Evolutionary conservation across 164 flowering plant species (phyloP), one percentile per base, ranked within the genome.

Genomic region (Platanus orientalis): DNA sequence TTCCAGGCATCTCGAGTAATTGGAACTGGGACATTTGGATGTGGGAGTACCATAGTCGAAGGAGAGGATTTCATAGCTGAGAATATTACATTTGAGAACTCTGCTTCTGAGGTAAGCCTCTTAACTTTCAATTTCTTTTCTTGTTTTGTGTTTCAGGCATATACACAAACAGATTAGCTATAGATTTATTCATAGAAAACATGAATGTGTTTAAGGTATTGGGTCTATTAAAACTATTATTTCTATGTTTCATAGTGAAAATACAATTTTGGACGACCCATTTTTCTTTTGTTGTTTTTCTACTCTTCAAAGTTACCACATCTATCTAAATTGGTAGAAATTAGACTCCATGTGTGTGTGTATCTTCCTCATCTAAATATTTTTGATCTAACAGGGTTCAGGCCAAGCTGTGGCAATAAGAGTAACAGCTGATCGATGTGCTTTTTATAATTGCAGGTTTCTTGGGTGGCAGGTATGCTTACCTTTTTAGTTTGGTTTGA

Each of bases 331-430:
- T n/a, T n/a, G n/a, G n/a, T n/a, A n/a, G n/a, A n/a, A n/a, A n/a
- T n/a, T n/a, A n/a, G n/a, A n/a, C n/a, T n/a, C n/a, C n/a, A n/a
- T n/a, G n/a, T n/a, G n/a, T n/a, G n/a, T n/a, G n/a, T n/a, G n/a
- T n/a, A n/a, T n/a, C n/a, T n/a, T n/a, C n/a, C n/a, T n/a, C n/a
- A n/a, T n/a, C n/a, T n/a, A n/a, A n/a, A n/a, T n/a, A n/a, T n/a
- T n/a, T 57, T 11, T 10, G 32, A 5, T 60, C 20, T 69, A 20
- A 27, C 70, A 90, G 98, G 97, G 97, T 59, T 93, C 98, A 20
- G 97, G 97, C 16, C 99, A 94, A 78, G 99, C 97, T 23, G 99
- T 94, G 66, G 98, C 98, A 26, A 55, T 94, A 28, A 77, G 98
- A 73, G 96, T 89, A 48, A 94, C 96, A 39, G 96, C 97, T 60